Conservation (phyloP, 2,329 filamentous ascomycete species). For the Sclerotinia glacialis region DNA sequence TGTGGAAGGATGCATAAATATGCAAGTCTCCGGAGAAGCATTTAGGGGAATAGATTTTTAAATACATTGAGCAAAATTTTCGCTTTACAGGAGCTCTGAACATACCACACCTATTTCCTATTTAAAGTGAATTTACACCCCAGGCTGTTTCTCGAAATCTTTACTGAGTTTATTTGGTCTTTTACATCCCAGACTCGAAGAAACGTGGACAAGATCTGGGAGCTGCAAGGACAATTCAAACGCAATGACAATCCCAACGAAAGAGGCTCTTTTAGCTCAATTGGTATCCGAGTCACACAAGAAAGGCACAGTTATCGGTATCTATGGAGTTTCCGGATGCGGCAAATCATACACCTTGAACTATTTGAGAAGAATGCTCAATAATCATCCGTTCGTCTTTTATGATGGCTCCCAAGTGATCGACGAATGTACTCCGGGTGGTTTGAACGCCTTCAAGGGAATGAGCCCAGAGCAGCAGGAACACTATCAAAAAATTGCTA, state of each 20-base stretch:
- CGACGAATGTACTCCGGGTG: conserved; percentile 25
- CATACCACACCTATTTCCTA: background rate
- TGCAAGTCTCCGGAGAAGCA: background rate
- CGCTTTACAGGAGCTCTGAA: background rate
- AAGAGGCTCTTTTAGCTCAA: background rate
- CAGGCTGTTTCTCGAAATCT: background rate
- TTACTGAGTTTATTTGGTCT: background rate
- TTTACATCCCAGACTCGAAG: background rate
- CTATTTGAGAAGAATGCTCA: conserved; percentile 40
- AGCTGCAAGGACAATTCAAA: background rate
- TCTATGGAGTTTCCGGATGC: conserved; percentile 55
- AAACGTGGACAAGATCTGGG: background rate
- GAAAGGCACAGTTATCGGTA: conserved; percentile 47
- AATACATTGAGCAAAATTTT: background rate
- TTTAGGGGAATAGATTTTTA: too few relatives aligned
- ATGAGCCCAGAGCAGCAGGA: conserved; percentile 42
- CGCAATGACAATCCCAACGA: background rate
- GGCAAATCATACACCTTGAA: conserved; percentile 51
- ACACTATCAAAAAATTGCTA: conserved; percentile 45
- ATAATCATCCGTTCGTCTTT: conserved; percentile 45
- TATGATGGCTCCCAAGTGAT: conserved; percentile 55
- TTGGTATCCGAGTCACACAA: background rate
- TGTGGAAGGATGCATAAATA: background rate
- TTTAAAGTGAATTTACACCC: background rate
- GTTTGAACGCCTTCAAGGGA: conserved; percentile 43